Percentiles rank a stretch among this genome's conserved stretches.
Conservation (phyloP, 495 filamentous ascomycete species). For the Bryoglossum gracile region DNA sequence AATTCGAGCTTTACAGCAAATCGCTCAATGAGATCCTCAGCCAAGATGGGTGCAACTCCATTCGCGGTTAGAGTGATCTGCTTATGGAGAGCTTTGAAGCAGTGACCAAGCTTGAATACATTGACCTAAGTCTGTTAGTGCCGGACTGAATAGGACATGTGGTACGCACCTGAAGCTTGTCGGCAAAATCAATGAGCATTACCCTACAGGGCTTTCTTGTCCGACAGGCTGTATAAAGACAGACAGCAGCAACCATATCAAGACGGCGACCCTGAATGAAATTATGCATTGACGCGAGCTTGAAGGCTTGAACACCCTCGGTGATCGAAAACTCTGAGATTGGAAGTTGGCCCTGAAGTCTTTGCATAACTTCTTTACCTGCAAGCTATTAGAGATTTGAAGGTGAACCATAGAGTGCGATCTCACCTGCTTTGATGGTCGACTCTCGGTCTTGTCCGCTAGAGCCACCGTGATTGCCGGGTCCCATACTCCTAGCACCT, state of each 20-base stretch:
- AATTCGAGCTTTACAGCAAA: constrained; percentile 90
- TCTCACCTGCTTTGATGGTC: constrained; percentile 56
- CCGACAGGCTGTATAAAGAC: constrained; percentile 81
- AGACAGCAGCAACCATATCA: constrained; percentile 73
- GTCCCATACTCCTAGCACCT: constrained; percentile 38
- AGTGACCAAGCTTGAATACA: constrained; percentile 82
- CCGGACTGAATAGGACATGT: not conserved
- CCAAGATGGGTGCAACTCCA: constrained; percentile 52
- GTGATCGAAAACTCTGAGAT: constrained; percentile 54
- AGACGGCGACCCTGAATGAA: constrained; percentile 89
- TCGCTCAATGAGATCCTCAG: constrained; percentile 81
- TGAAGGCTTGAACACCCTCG: constrained; percentile 64
- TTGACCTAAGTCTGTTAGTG: constrained; percentile 54
- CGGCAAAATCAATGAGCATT: constrained; percentile 95
- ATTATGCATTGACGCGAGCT: constrained; percentile 65
- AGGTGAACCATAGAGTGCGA: not conserved
- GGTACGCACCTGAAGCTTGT: constrained; percentile 52
- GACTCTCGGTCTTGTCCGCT: constrained; percentile 54
- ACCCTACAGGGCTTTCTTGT: constrained; percentile 49
- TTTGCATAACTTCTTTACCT: constrained; percentile 34
- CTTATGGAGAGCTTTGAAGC: constrained; percentile 68
- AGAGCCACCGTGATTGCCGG: constrained; percentile 41
- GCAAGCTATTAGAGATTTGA: constrained; percentile 6
- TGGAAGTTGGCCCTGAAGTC: constrained; percentile 39
- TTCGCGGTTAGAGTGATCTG: constrained; percentile 50